Percentiles rank a stretch among this genome's conserved stretches.
Evolutionary conservation across 148 eudicot genomes (phyloP).

Genomic region (Bassia scoparia): DNA sequence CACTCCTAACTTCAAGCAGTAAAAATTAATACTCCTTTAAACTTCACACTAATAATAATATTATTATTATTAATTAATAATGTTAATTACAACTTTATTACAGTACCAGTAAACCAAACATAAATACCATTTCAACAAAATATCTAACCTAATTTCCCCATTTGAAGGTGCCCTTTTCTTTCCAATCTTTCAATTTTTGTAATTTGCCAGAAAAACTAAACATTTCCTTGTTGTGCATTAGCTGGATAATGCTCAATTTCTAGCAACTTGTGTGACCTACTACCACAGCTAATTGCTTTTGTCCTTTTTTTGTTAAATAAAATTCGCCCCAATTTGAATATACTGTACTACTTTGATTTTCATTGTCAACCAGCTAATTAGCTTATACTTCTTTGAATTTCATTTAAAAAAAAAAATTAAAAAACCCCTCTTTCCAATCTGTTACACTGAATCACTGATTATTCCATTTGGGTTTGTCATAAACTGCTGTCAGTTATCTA

Average conservation of each 20-base stretch:
- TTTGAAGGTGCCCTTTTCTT: conserved; percentile 1
- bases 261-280: conserved; percentile 12
- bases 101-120: too few relatives aligned
- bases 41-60: too few relatives aligned
- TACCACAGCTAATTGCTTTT: conserved; percentile 14
- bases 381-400: background rate
- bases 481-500: conserved; percentile 1
- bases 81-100: too few relatives aligned
- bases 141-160: background rate
- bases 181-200: background rate
- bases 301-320: background rate
- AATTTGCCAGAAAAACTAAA: background rate
- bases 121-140: too few relatives aligned
- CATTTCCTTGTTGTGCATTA: conserved; percentile 6
- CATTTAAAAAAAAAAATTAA: too few relatives aligned
- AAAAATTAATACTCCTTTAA: too few relatives aligned
- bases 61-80: too few relatives aligned
- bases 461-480: conserved; percentile 12
- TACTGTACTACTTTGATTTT: background rate
- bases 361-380: conserved; percentile 4
- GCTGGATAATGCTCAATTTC: conserved; percentile 25
- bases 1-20: too few relatives aligned
- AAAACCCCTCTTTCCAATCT: background rate
- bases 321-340: background rate
- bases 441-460: background rate